Evolutionary conservation across 345 rosid genomes (phyloP), one percentile per base, ranked within the genome.

Genomic region (Rhodamnia argentea): DNA sequence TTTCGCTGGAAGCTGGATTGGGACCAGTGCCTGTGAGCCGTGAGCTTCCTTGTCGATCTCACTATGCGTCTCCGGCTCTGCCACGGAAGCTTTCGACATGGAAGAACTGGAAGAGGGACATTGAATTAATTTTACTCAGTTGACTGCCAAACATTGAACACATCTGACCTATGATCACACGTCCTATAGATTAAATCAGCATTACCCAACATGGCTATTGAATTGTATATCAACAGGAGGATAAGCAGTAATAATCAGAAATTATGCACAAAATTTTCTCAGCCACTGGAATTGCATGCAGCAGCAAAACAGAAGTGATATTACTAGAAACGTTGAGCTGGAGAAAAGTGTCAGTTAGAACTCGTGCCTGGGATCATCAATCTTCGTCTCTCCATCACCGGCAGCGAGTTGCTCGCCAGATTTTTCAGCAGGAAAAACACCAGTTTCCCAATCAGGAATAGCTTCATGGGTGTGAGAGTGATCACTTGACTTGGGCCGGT

Each of bases 21-120:
- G 89, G 47, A 90, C 89, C 84, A 90, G 47, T 86, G 94, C 92
- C 88, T 88, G 40, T 47, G 92, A 82, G 85, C 90, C 55, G 32
- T 90, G 90, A 52, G 86, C 90, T 62, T 84, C 87, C 42, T 83
- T 84, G 5, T 87, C 23, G 20, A 87, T 58, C 84, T 23, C 87
- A 29, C 26, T 78, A 83, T 11, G 81, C 1, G 26, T 70, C 47
- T 18, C 86, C 75, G 13, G 82, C 90, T 88, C 91, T 85, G n/a
- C 55, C 44, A 26, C 40, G 11, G 84, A 57, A 75, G 64, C 85
- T 32, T 85, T 44, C 26, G 42, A 85, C 87, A 85, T 70, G 83
- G 86, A 47, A 55, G 82, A 83, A 58, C 90, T 91, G 87, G 32
- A 87, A 88, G 24, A n/a, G 52, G 29, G 51, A 27, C 8, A 29